A percentile compares a stretch with the other conserved stretches of the same genome.
Conservation (phyloP, 2,329 filamentous ascomycete species). For the Xylariaceae sp. region DNA sequence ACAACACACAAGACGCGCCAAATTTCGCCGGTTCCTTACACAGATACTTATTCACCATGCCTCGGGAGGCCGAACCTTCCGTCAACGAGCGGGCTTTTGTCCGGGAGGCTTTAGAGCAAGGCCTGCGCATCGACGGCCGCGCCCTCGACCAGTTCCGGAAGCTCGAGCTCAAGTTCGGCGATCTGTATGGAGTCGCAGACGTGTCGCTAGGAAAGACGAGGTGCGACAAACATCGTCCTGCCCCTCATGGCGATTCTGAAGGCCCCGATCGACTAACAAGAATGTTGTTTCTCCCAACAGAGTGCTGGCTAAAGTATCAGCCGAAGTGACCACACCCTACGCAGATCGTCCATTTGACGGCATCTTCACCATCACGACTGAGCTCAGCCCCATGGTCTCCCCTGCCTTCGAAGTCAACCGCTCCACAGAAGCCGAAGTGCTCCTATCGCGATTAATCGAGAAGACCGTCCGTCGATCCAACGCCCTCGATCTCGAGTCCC, state of each 20-base stretch:
- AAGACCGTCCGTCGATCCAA: constrained; percentile 89
- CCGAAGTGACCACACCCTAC: constrained; percentile 80
- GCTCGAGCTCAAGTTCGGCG: constrained; percentile 74
- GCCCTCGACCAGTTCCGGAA: constrained; percentile 73
- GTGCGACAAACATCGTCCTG: constrained; percentile 40
- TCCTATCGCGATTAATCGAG: constrained; percentile 84
- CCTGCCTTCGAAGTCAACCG: constrained; percentile 84
- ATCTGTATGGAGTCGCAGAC: constrained; percentile 86
- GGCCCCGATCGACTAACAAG: not conserved
- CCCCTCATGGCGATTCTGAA: constrained; percentile 16
- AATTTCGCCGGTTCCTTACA: constrained; percentile 7
- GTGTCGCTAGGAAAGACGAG: constrained; percentile 85
- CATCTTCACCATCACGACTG: constrained; percentile 85
- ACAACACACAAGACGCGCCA: constrained; percentile 13
- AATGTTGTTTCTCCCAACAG: constrained; percentile 40
- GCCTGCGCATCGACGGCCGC: constrained; percentile 79
- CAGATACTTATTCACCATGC: constrained; percentile 54
- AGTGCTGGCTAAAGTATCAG: constrained; percentile 77
- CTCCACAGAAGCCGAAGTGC: constrained; percentile 75
- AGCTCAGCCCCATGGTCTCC: constrained; percentile 87
- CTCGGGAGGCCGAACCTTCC: constrained; percentile 85
- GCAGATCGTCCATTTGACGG: constrained; percentile 91
- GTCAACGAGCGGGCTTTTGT: constrained; percentile 85
- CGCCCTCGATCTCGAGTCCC: constrained; percentile 89
- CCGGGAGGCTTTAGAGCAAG: constrained; percentile 72